These are phyloP conservation scores for Malassezia japonica DNA, from an alignment of 1,284 basidiomycete species.

Conservation along the genomic window DNA sequence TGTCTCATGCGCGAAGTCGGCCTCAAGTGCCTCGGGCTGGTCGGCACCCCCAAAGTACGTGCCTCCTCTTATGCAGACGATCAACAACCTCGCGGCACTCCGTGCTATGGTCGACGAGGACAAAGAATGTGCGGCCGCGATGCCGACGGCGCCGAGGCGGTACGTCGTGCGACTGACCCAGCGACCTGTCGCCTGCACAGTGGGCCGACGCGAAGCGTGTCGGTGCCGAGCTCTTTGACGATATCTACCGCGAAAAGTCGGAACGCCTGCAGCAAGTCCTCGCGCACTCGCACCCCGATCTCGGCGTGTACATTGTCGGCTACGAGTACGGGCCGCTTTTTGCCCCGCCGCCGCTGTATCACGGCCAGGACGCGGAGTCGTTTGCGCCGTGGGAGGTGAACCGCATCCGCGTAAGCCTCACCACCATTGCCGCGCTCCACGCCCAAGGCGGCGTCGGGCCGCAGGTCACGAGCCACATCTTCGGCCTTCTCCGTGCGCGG, in stretches of 20 bases:
- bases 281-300: conserved; percentile 60
- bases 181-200: conserved; percentile 25
- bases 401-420: conserved; percentile 73
- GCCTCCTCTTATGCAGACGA: conserved; percentile 15
- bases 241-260: conserved; percentile 81
- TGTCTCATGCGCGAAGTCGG: conserved; percentile 84
- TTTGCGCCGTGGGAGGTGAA: conserved; percentile 58
- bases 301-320: conserved; percentile 75
- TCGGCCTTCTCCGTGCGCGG: conserved; percentile 74
- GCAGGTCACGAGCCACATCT: conserved; percentile 82
- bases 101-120: conserved; percentile 39
- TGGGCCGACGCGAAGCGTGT: conserved; percentile 26
- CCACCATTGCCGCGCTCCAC: conserved; percentile 81
- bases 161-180: conserved; percentile 17
- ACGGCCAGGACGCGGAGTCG: conserved; percentile 30
- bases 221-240: conserved; percentile 58
- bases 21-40: conserved; percentile 83
- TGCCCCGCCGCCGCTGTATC: conserved; percentile 56
- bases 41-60: conserved; percentile 66
- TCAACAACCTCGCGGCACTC: conserved; percentile 47
- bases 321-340: conserved; percentile 77
- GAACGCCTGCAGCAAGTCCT: conserved; percentile 83
- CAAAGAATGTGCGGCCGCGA: conserved; percentile 23
- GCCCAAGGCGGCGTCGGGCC: conserved; percentile 76
- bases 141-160: conserved; percentile 36